Percentiles rank a stretch among this genome's conserved stretches.
These are phyloP conservation scores for Psidium friedrichsthalianum DNA, from an alignment of 345 rosid species.

Conservation along the genomic window DNA sequence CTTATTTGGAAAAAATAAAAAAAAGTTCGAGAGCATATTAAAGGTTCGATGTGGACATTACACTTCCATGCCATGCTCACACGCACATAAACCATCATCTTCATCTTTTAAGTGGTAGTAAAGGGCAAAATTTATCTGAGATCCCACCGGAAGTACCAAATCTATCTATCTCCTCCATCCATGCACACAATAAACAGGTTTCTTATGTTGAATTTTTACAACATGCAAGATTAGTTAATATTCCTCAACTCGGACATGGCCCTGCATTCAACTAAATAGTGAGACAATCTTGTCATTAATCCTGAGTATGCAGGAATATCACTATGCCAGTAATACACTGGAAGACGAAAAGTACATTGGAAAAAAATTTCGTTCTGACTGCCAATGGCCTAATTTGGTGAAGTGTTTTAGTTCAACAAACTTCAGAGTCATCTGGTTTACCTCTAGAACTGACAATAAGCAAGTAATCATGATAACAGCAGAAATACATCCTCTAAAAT, in stretches of 20 bases:
- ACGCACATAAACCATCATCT: not conserved
- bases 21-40: not conserved
- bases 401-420: not conserved
- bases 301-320: not conserved
- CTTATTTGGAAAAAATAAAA: not conserved
- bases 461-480: not conserved
- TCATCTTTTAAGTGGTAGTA: not conserved
- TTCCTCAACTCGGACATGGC: not conserved
- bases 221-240: not conserved
- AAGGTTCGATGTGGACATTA: not conserved
- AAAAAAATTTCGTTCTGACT: not conserved
- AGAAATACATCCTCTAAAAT: not conserved
- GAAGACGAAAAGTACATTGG: not conserved
- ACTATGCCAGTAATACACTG: not conserved
- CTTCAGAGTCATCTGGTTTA: not conserved
- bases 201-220: not conserved
- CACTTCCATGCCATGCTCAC: not conserved
- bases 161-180: not conserved
- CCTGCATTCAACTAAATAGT: not conserved
- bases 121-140: not conserved
- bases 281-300: not conserved
- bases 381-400: not conserved
- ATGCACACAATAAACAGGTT: not conserved
- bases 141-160: not conserved
- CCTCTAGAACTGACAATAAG: not conserved